Percentiles rank a stretch among this genome's conserved stretches.
Conservation (phyloP, 2,329 filamentous ascomycete genomes). For the Paraphaeosphaeria sporulosa region DNA sequence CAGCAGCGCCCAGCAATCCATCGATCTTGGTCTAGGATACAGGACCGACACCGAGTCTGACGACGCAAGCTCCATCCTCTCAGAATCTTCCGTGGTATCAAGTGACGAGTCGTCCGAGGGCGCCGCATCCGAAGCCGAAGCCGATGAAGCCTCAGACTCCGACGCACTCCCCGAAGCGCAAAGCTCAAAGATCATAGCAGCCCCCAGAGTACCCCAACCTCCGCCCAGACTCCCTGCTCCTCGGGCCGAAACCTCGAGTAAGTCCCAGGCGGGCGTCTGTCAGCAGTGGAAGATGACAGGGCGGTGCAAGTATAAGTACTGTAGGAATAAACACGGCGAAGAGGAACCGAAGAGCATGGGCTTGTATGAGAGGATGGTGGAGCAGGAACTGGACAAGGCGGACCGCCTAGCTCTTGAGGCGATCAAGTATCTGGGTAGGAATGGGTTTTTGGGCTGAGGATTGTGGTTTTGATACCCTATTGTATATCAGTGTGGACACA, state of each 20-base stretch:
- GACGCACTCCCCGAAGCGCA: conserved; percentile 49
- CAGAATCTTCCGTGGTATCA: conserved; percentile 42
- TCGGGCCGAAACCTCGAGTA: conserved; percentile 15
- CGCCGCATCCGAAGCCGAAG: conserved; percentile 16
- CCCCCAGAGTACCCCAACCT: conserved; percentile 23
- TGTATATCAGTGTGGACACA: not conserved
- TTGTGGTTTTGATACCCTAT: not conserved
- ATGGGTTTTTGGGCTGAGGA: conserved; percentile 50
- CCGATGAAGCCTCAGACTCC: conserved; percentile 37
- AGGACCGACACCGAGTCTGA: conserved; percentile 33
- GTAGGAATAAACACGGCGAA: conserved; percentile 35
- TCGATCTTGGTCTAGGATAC: conserved; percentile 43
- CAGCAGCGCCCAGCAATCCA: conserved; percentile 12
- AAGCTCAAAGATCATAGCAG: conserved; percentile 44
- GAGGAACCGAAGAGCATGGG: conserved; percentile 28
- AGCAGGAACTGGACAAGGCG: conserved; percentile 55
- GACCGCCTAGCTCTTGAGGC: conserved; percentile 53
- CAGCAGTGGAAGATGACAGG: conserved; percentile 34
- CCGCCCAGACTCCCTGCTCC: conserved; percentile 24
- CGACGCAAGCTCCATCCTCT: conserved; percentile 22
- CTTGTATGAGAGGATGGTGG: conserved; percentile 48
- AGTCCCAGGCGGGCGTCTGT: conserved; percentile 28
- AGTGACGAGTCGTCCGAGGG: conserved; percentile 28
- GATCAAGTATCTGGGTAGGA: conserved; percentile 56
- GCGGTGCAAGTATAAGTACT: conserved; percentile 36